Conservation (phyloP, 2,329 filamentous ascomycete genomes). For the Stagonosporopsis cucurbitacearum region DNA sequence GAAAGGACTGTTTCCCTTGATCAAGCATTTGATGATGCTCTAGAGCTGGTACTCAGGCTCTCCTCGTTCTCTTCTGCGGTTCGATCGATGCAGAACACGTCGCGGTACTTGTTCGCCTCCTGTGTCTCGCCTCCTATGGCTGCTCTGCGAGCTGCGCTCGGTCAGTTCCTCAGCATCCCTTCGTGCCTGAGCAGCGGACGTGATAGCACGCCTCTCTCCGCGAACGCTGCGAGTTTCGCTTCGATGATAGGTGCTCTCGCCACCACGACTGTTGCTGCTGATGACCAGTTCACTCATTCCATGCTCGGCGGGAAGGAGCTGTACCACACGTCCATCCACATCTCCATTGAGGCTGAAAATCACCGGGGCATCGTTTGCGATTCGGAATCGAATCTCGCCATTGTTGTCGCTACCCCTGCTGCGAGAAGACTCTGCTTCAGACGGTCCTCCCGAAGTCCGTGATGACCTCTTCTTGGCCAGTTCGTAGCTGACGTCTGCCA, state of each 20-base stretch:
- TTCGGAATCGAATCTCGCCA: conserved; percentile 46
- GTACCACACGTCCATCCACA: conserved; percentile 47
- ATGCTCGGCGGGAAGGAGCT: conserved; percentile 40
- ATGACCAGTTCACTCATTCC: conserved; percentile 49
- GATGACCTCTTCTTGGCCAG: conserved; percentile 38
- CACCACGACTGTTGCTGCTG: conserved; percentile 30
- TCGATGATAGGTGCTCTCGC: conserved; percentile 33
- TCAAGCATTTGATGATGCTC: neutral
- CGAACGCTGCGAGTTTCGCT: conserved; percentile 39
- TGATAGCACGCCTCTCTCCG: conserved; percentile 27
- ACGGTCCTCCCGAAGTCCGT: conserved; percentile 33
- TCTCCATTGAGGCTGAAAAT: conserved; percentile 47
- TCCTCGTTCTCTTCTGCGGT: conserved; percentile 12
- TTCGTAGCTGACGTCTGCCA: conserved; percentile 39
- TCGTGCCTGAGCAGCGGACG: conserved; percentile 26
- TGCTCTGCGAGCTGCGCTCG: conserved; percentile 36
- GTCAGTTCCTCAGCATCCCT: conserved; percentile 42
- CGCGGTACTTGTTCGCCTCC: conserved; percentile 27
- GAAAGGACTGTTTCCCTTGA: neutral
- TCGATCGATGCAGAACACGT: conserved; percentile 29
- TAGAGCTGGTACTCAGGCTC: conserved; percentile 27
- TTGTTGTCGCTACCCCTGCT: conserved; percentile 38
- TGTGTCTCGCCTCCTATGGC: conserved; percentile 34
- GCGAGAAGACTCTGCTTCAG: conserved; percentile 38
- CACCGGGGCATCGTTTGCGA: conserved; percentile 42